Evolutionary conservation across 2,329 filamentous ascomycete species (phyloP), one percentile per base, ranked within the genome.

Genomic region (Diaporthe citri): DNA sequence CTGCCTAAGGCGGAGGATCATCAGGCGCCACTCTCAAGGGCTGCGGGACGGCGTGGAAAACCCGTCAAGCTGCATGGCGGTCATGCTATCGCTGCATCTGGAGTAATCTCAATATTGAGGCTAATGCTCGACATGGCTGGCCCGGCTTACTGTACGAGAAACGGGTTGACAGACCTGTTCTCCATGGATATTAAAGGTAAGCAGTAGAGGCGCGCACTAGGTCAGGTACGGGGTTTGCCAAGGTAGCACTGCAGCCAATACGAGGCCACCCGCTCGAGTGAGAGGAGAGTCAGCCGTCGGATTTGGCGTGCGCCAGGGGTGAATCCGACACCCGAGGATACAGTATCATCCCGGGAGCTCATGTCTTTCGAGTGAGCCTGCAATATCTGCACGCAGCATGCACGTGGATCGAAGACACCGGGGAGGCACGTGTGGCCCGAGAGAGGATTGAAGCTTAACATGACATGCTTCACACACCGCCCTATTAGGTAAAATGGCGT

Each of bases 171-270:
- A 39, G 28, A 36, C 41, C 20, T 25, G 20, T 25, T 73, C 20
- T 20, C 20, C 41, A 25, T 25, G 41, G 39, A 43, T 57, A 67
- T 67, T 57, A 39, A 28, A 57, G 55, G 59, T 59, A 52, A 70
- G 72, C 72, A 70, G 72, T 51, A 72, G 57, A 25, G 51, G 55
- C 48, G 28, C 6, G 17, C 46, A 43, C 52, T 67, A 64, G 48
- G 28, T 52, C 41, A 72, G 64, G 52, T 70, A 69, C 69, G 60
- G 59, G 46, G 25, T 17, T 52, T 57, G 74, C 60, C 67, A 72
- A 74, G 67, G 72, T 75, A 31, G 55, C 69, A 76, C 75, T 36
- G 55, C 72, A 74, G 62, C 25, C 46, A 62, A 74, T 76, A 76
- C 72, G 75, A 76, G 75, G 39, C 67, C 43, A n/a, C 51, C 72